These are phyloP conservation scores for Blastomyces parvus DNA, from an alignment of 2,329 filamentous ascomycete species.

Conservation along the genomic window DNA sequence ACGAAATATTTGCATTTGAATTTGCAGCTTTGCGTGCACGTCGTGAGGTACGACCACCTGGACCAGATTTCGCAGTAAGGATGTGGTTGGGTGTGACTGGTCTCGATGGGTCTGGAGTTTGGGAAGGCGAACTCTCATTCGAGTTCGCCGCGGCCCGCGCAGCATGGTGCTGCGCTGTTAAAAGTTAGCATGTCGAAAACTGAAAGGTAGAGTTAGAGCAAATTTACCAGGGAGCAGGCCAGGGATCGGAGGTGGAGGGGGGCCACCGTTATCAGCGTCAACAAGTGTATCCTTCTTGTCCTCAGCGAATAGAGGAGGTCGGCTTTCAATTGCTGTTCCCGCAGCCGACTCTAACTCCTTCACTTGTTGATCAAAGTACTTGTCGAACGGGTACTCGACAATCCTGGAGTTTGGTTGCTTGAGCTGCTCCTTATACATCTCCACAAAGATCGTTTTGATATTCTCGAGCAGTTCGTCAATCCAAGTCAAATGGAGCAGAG, in stretches of 20 bases:
- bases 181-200: conserved; percentile 18
- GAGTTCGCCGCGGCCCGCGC: conserved; percentile 41
- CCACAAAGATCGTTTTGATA: conserved; percentile 82
- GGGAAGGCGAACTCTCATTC: conserved; percentile 58
- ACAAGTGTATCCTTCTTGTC: conserved; percentile 39
- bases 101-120: conserved; percentile 66
- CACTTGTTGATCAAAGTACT: conserved; percentile 91
- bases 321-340: conserved; percentile 38
- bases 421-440: conserved; percentile 80
- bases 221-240: conserved; percentile 41
- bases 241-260: conserved; percentile 44
- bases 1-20: conserved; percentile 48
- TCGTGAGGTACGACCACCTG: conserved; percentile 67
- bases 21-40: conserved; percentile 63
- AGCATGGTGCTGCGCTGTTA: conserved; percentile 37
- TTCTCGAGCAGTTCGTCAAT: conserved; percentile 95
- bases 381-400: conserved; percentile 75
- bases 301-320: conserved; percentile 26
- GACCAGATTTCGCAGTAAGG: conserved; percentile 46
- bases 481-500: conserved; percentile 89
- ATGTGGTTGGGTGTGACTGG: conserved; percentile 61
- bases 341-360: conserved; percentile 53
- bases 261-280: conserved; percentile 42
- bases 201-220: neutral
- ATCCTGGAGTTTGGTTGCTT: conserved; percentile 69